Base-by-base conservation (phyloP, 164 flowering plant species). In the Cinnamomum chago region DNA sequence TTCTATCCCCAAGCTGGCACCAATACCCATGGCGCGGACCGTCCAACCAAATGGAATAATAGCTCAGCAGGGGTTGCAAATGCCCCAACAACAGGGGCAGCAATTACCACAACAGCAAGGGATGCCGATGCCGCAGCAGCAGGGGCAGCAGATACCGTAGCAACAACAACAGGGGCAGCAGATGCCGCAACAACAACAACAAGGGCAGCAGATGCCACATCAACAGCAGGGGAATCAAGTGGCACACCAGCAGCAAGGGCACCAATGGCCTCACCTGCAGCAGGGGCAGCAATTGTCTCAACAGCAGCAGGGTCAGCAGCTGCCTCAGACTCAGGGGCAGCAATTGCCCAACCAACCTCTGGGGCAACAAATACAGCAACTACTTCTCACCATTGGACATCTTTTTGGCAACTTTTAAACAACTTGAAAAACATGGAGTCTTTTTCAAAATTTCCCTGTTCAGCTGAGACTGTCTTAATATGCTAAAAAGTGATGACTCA, bases 1-100 rank as follows among this genome's bases (percentile, higher is more conserved):
- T n/a, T n/a, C n/a, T n/a, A n/a, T n/a, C n/a, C n/a, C n/a, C 17
- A 86, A 82, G 77, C 70, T 86, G 77, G 85, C 92, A 70, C 81
- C 86, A 3, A 58, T 83, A 12, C 91, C 89, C 27, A 81, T 68
- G 65, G 68, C 82, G 7, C 85, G 81, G 66, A 70, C 83, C 1
- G 12, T 33, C 62, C 89, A 82, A 67, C 72, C 79, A 1, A 84
- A 84, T 81, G 85, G 81, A 5, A 25, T 68, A 76, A 52, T 77
- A 24, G 67, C 74, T 68, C 85, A 83, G 33, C 82, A 74, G 25
- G 83, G 76, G 52, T 83, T 75, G 58, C n/a, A n/a, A n/a, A n/a
- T n/a, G n/a, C n/a, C n/a, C n/a, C n/a, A n/a, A n/a, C 83, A 20
- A 23, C 72, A 5, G 60, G 35, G 30, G 13, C 72, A 70, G 30